These are phyloP conservation scores for Dentipellis sp. DNA, from an alignment of 768 basidiomycete genomes.

Conservation along the genomic window DNA sequence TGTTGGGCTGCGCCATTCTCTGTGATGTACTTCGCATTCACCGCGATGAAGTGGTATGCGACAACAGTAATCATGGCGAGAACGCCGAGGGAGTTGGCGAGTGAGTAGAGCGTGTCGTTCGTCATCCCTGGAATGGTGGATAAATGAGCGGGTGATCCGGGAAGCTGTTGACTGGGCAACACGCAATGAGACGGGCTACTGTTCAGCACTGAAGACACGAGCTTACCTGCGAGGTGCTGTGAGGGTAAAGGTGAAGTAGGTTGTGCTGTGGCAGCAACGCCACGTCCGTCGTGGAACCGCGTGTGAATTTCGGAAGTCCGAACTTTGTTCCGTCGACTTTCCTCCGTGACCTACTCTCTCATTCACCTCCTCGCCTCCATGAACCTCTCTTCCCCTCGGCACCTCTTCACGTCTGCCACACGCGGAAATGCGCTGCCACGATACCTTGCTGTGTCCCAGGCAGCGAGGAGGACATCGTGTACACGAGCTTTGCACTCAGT, in stretches of 20 bases:
- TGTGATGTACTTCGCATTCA: constrained; percentile 52
- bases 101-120: constrained; percentile 68
- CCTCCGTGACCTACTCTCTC: not conserved
- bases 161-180: no score
- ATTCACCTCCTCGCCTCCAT: not conserved
- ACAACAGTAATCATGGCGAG: constrained; percentile 85
- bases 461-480: no score
- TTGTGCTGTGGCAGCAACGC: not conserved
- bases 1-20: not conserved
- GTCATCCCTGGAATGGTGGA: constrained; percentile 52
- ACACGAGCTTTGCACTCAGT: no score
- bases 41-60: constrained; percentile 83
- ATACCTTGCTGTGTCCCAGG: no score
- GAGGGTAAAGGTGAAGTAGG: not conserved
- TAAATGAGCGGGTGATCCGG: not conserved
- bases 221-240: not conserved
- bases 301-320: not conserved
- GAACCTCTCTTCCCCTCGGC: no score
- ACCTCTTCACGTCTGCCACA: no score
- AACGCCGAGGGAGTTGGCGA: constrained; percentile 77
- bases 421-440: no score
- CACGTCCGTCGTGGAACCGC: not conserved
- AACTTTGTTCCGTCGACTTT: not conserved
- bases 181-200: not conserved
- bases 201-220: not conserved